phyloP scores from a whole-genome alignment of 257 asterid genomes.

The Nicotiana paniculata region DNA sequence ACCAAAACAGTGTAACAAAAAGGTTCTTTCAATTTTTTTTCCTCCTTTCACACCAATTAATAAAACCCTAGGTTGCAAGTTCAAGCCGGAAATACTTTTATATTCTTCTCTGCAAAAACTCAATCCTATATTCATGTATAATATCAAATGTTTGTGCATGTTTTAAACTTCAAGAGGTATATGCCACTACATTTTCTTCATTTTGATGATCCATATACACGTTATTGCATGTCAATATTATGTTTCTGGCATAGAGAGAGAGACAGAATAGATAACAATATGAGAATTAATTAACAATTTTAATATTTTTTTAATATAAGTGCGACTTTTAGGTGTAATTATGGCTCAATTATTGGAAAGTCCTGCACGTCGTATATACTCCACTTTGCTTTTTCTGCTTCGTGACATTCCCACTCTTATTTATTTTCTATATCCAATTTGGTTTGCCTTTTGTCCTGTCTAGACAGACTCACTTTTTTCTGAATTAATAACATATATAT shows the following conservation, averaged over 20 bases:
- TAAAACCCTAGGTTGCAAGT: not conserved
- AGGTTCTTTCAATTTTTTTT: not conserved
- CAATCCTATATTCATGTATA: not conserved
- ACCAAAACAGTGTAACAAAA: too few relatives aligned
- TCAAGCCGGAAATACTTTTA: not conserved
- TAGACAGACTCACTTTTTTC: conserved; percentile 29
- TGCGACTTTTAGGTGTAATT: conserved; percentile 60
- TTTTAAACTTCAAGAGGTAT: not conserved
- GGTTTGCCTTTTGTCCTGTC: conserved; percentile 45
- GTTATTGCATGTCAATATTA: conserved; percentile 7
- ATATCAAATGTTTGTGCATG: not conserved
- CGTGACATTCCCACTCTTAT: conserved; percentile 62
- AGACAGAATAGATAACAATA: not conserved
- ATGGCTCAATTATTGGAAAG: conserved; percentile 77
- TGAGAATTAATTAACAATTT: not conserved
- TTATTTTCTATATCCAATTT: conserved; percentile 39
- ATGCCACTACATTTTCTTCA: not conserved
- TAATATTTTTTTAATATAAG: not conserved
- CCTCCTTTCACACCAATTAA: not conserved
- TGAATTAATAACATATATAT: not conserved
- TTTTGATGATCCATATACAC: not conserved
- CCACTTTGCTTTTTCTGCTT: conserved; percentile 19
- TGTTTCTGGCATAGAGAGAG: not conserved
- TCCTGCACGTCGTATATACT: conserved; percentile 34
- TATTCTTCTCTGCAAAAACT: not conserved